Base-by-base conservation (phyloP, 2,329 filamentous ascomycete genomes). In the Phyllachora maydis region DNA sequence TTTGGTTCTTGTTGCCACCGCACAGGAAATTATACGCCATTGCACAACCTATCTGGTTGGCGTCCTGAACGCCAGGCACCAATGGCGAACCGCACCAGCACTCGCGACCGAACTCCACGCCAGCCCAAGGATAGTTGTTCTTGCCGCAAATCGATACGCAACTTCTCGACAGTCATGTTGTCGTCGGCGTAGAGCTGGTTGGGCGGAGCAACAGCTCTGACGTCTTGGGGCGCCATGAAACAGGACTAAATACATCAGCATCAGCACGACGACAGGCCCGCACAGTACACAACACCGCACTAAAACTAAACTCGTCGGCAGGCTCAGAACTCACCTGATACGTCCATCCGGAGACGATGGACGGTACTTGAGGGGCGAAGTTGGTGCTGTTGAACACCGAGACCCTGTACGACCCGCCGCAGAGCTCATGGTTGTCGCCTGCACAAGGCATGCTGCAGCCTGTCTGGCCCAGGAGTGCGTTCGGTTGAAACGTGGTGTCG, bases 361-460 rank as follows among this genome's bases (percentile, higher is more conserved):
- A 14, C 8, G 20, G 20, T 7, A 7, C n/a, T 6, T 11, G 8
- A 14, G 20, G 5, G 11, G n/a, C 20, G 6, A 13, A 22, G 5
- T 22, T 22, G 12, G 20, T 22, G 20, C 15, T 22, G 12, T 22
- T 22, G 20, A 22, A 22, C 12, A 22, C 11, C 12, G 20, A 22
- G 6, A 22, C 11, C 8, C 20, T 6, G 6, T 11, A 11, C 8
- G 8, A 14, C 12, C 20, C 20, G 20, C 20, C 20, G 12, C 20
- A 22, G 6, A 22, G 6, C 20, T 22, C 11, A 11, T 22, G 11
- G 11, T 13, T 5, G 12, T 22, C 11, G 11, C 20, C 20, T 14
- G 6, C 15, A 14, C 20, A 22, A 7, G 8, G 8, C 20, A 22
- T 22, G 12, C 15, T 14, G 20, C 20, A 22, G 12, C 15, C 15